Evolutionary conservation across 352 stramenopile species (phyloP).

Genomic region (Globisporangium solare): DNA sequence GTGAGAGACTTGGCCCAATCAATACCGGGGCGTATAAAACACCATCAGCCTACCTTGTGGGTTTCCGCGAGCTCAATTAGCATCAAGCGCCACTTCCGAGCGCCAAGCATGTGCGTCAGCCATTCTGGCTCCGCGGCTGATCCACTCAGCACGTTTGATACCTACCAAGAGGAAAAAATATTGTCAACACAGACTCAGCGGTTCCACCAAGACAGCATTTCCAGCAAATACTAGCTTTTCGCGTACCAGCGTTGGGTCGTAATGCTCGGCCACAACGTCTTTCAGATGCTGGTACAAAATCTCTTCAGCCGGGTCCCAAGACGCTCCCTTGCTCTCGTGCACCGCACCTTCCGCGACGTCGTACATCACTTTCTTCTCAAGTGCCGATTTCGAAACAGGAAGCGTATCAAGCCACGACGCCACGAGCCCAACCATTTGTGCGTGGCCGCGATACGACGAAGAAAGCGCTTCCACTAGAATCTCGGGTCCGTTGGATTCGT

Average conservation of each 20-base stretch:
- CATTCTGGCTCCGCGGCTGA: slow-evolving; percentile 72
- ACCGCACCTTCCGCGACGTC: slow-evolving; percentile 63
- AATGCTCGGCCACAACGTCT: slow-evolving; percentile 73
- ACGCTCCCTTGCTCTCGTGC: slow-evolving; percentile 59
- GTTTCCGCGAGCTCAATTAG: slow-evolving; percentile 82
- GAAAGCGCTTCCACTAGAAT: slow-evolving; percentile 85
- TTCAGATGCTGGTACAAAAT: slow-evolving; percentile 77
- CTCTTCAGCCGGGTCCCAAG: slow-evolving; percentile 71
- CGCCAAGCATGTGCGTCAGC: slow-evolving; percentile 79
- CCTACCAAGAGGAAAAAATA: slow-evolving; percentile 23
- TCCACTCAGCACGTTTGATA: slow-evolving; percentile 82
- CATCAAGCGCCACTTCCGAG: slow-evolving; percentile 81
- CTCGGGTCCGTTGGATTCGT: slow-evolving; percentile 74
- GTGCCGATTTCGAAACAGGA: slow-evolving; percentile 45
- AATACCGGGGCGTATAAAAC: background rate
- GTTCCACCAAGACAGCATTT: too few species aligned
- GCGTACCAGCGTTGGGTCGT: slow-evolving; percentile 72
- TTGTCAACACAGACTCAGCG: background rate
- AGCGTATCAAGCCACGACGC: slow-evolving; percentile 76
- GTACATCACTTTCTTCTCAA: slow-evolving; percentile 75
- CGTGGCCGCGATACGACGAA: slow-evolving; percentile 80
- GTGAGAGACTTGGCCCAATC: background rate
- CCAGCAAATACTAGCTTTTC: background rate
- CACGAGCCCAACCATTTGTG: slow-evolving; percentile 85
- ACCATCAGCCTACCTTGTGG: slow-evolving; percentile 52